Conservation (phyloP, 1,284 basidiomycete species). For the Xanthoconium separans region DNA sequence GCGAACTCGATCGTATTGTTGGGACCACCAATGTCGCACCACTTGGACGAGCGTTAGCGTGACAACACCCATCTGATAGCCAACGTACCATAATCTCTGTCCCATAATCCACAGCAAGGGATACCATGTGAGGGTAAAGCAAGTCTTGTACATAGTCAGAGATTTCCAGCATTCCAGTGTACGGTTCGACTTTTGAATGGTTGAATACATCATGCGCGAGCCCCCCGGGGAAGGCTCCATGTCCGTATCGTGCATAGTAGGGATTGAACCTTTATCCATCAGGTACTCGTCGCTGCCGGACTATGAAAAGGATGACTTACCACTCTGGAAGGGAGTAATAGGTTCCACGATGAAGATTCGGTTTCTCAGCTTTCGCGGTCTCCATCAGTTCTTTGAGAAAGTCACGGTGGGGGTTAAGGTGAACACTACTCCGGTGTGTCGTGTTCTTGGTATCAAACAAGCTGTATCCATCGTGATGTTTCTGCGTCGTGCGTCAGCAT, state of each 20-base stretch:
- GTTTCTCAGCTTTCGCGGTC: constrained; percentile 48
- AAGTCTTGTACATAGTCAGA: constrained; percentile 53
- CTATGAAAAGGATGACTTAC: constrained; percentile 26
- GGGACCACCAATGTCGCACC: constrained; percentile 65
- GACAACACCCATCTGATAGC: not conserved
- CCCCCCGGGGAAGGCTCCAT: constrained; percentile 50
- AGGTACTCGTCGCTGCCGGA: not conserved
- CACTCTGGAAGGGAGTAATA: constrained; percentile 56
- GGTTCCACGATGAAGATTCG: constrained; percentile 49
- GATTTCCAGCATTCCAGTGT: constrained; percentile 51
- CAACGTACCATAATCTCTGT: constrained; percentile 53
- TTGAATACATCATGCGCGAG: constrained; percentile 54
- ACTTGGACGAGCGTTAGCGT: constrained; percentile 23
- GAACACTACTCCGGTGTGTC: constrained; percentile 47
- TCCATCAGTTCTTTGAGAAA: constrained; percentile 52
- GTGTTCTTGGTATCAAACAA: constrained; percentile 56
- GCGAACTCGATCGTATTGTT: constrained; percentile 49
- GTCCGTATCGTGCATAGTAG: constrained; percentile 51
- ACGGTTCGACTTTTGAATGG: constrained; percentile 47
- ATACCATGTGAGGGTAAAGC: constrained; percentile 56
- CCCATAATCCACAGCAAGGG: constrained; percentile 49
- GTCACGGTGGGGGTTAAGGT: constrained; percentile 52
- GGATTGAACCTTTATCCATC: constrained; percentile 47
- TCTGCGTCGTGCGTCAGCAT: constrained; percentile 28
- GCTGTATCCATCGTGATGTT: constrained; percentile 51